Evolutionary conservation across 805 yeast species (phyloP).

Genomic region (Nakazawaea holstii): DNA sequence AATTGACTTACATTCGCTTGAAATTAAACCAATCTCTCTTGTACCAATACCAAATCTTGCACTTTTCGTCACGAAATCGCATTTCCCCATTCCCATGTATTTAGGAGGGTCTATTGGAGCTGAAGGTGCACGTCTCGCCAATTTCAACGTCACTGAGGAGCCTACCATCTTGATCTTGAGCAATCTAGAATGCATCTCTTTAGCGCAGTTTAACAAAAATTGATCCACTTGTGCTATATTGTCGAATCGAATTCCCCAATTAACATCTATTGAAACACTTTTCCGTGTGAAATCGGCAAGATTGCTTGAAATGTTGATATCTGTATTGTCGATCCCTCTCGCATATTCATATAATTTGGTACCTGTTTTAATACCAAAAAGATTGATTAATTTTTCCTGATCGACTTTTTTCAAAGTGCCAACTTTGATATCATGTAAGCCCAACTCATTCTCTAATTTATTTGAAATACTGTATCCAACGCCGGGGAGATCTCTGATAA

Average conservation of each 20-base stretch:
- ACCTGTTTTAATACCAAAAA: constrained; percentile 72
- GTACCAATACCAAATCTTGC: constrained; percentile 58
- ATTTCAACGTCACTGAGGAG: constrained; percentile 53
- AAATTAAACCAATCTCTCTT: constrained; percentile 52
- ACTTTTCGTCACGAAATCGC: constrained; percentile 59
- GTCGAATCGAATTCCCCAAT: constrained; percentile 83
- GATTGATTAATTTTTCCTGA: constrained; percentile 29
- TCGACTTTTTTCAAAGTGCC: constrained; percentile 32
- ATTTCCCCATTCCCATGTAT: constrained; percentile 77
- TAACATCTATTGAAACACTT: constrained; percentile 81
- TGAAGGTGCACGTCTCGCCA: constrained; percentile 55
- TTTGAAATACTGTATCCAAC: constrained; percentile 47
- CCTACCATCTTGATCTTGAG: constrained; percentile 42
- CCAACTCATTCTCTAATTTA: constrained; percentile 36
- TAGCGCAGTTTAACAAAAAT: constrained; percentile 53
- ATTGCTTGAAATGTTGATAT: constrained; percentile 44
- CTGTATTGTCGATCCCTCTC: constrained; percentile 63
- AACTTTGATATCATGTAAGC: constrained; percentile 24
- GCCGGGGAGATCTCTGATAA: constrained; percentile 51
- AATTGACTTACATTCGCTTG: constrained; percentile 52
- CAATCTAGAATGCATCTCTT: constrained; percentile 56
- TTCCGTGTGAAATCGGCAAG: constrained; percentile 56
- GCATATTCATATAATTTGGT: constrained; percentile 52
- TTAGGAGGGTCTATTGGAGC: constrained; percentile 79
- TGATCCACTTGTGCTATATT: constrained; percentile 52